Percentiles rank a stretch among this genome's conserved stretches.
These are phyloP conservation scores for Bruguiera parviflora DNA, from an alignment of 345 rosid species.

Conservation along the genomic window DNA sequence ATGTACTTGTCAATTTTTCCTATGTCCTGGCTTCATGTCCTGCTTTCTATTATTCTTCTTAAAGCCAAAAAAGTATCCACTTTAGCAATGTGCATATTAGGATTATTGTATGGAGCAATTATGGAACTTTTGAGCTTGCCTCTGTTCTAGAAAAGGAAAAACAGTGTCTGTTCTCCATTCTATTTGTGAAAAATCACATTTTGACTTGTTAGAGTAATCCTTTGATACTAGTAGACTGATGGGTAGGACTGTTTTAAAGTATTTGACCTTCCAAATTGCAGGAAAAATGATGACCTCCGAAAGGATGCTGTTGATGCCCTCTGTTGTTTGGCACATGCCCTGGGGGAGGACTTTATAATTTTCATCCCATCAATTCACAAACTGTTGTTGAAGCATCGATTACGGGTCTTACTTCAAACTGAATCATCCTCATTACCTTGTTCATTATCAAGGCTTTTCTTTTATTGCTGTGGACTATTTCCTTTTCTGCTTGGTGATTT, in stretches of 20 bases:
- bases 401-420: constrained; percentile 47
- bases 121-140: no score
- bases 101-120: no score
- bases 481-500: constrained; percentile 5
- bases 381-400: constrained; percentile 63
- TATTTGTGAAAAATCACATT: no score
- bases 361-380: constrained; percentile 93
- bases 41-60: no score
- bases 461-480: neutral
- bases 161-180: no score
- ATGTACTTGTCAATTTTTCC: no score
- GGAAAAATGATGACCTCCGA: constrained; percentile 86
- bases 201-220: no score
- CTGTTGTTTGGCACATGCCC: constrained; percentile 96
- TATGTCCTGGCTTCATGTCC: no score
- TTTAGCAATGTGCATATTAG: no score
- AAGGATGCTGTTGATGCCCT: constrained; percentile 97
- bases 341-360: constrained; percentile 95
- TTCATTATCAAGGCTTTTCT: neutral
- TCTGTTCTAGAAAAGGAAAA: no score
- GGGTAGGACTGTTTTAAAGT: neutral
- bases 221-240: no score
- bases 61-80: no score
- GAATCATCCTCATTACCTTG: neutral
- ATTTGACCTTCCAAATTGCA: constrained; percentile 25